Conservation (phyloP, 73 alveolate species). For the Paraurostyla sp. region DNA sequence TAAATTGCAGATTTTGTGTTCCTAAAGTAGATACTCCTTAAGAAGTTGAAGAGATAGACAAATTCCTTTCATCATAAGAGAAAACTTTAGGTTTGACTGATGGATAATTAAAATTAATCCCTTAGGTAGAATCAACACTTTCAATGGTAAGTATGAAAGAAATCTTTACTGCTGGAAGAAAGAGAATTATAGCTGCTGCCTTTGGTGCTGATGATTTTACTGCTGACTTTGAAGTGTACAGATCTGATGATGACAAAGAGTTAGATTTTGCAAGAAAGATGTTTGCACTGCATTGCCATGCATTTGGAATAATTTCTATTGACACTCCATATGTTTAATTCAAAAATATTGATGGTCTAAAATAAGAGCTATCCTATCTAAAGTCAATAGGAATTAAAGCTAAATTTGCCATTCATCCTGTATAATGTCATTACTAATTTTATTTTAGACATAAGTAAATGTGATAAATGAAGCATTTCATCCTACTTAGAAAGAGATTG, state of each 20-base stretch:
- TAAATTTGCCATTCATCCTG: slow-evolving; percentile 80
- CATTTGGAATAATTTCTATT: slow-evolving; percentile 50
- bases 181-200: slow-evolving; percentile 69
- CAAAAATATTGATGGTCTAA: slow-evolving; percentile 69
- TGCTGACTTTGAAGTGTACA: slow-evolving; percentile 68
- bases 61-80: slow-evolving; percentile 35
- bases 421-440: not conserved
- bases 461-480: slow-evolving; percentile 59
- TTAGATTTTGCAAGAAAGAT: slow-evolving; percentile 59
- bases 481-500: slow-evolving; percentile 58
- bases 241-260: slow-evolving; percentile 54
- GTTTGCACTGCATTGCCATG: slow-evolving; percentile 72
- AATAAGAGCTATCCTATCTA: slow-evolving; percentile 59
- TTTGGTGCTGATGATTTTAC: slow-evolving; percentile 80
- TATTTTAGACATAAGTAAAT: slow-evolving; percentile 57
- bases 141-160: slow-evolving; percentile 55
- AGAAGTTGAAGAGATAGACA: slow-evolving; percentile 49
- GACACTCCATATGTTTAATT: slow-evolving; percentile 74
- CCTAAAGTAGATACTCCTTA: slow-evolving; percentile 58
- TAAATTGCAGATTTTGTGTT: slow-evolving; percentile 27
- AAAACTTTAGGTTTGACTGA: not conserved
- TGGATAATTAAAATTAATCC: slow-evolving; percentile 55
- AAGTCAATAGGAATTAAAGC: slow-evolving; percentile 75
- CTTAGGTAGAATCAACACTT: slow-evolving; percentile 63
- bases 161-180: slow-evolving; percentile 39